Evolutionary conservation across 2,329 filamentous ascomycete genomes (phyloP).

Genomic region (Apiospora sp.): DNA sequence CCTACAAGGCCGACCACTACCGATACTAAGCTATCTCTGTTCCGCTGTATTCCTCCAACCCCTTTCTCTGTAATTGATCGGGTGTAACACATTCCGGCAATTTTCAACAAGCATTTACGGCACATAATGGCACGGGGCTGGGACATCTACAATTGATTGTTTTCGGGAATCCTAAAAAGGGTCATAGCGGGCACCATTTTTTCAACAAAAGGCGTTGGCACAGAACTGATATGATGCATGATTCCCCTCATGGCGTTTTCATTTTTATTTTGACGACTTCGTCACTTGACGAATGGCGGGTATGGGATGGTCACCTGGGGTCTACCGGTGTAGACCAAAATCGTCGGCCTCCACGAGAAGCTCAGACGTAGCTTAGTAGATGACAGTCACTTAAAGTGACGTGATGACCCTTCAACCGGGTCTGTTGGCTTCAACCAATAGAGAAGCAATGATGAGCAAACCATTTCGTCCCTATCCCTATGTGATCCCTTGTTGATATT

Average conservation of each 20-base stretch:
- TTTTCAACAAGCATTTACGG: slow-evolving; percentile 39
- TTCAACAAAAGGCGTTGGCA: slow-evolving; percentile 50
- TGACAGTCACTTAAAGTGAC: slow-evolving; percentile 18
- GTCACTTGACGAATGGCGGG: slow-evolving; percentile 16
- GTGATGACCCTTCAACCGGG: slow-evolving; percentile 20
- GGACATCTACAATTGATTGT: slow-evolving; percentile 22
- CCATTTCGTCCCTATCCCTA: neutral
- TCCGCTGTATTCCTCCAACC: slow-evolving; percentile 10
- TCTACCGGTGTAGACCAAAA: slow-evolving; percentile 21
- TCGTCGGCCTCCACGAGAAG: slow-evolving; percentile 9
- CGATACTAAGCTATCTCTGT: slow-evolving; percentile 65
- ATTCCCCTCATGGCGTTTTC: slow-evolving; percentile 49
- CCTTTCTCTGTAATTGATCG: slow-evolving; percentile 20
- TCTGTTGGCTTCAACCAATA: slow-evolving; percentile 17
- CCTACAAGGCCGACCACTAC: slow-evolving; percentile 94
- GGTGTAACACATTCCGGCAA: slow-evolving; percentile 36
- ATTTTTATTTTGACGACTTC: slow-evolving; percentile 31
- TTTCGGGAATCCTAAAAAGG: slow-evolving; percentile 41
- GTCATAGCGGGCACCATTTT: slow-evolving; percentile 42
- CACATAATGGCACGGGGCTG: slow-evolving; percentile 36
- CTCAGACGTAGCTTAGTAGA: slow-evolving; percentile 10
- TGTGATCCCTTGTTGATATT: neutral
- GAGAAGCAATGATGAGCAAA: slow-evolving; percentile 18
- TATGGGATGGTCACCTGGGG: slow-evolving; percentile 5
- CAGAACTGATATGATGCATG: slow-evolving; percentile 42